Base-by-base conservation (phyloP, 2,329 filamentous ascomycete genomes). In the Epichloe hybrida region DNA sequence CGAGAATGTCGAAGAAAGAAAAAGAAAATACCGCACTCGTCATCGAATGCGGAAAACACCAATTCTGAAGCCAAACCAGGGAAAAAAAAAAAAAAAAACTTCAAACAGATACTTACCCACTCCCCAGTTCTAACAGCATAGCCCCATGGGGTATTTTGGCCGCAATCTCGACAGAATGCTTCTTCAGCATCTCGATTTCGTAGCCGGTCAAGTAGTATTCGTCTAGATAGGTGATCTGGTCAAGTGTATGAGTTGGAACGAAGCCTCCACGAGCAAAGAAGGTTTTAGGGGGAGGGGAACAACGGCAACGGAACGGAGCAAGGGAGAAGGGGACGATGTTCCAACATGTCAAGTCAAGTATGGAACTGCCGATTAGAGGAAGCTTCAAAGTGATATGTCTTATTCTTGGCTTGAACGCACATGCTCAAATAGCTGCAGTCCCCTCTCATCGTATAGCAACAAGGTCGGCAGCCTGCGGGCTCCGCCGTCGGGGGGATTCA, bases 151-250 rank as follows among this genome's bases (percentile, higher is more conserved):
- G 80, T 55, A 97, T 83, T 46, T 75, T 73, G 56, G 80, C 74
- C 41, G 86, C 89, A 60, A 97, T 91, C 38, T 78, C 78, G 52
- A 74, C 73, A 17, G 89, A 84, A 62, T 84, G 79, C 49, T 72
- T 74, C 62, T 80, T 73, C 56, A 98, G 73, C n/a, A 95, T 77
- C 58, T 87, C 79, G 52, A 97, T 96, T 66, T 98, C 93, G 53
- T 88, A 81, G 66, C 93, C 91, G 55, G 91, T 97, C 64, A 95
- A 73, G 67, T 97, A 97, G 65, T 97, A 98, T 67, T 97, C 89
- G 31, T 95, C 85, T 59, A 96, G 70, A 66, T 91, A 94, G 5
- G 88, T 95, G 65, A 95, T 94, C 73, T 83, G 57, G 49, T 39
- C 50, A 51, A 57, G 50, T 59, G 58, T 48, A 58, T 57, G 51